Conservation (phyloP, 805 yeast species). For the Sugiyamaella americana region DNA sequence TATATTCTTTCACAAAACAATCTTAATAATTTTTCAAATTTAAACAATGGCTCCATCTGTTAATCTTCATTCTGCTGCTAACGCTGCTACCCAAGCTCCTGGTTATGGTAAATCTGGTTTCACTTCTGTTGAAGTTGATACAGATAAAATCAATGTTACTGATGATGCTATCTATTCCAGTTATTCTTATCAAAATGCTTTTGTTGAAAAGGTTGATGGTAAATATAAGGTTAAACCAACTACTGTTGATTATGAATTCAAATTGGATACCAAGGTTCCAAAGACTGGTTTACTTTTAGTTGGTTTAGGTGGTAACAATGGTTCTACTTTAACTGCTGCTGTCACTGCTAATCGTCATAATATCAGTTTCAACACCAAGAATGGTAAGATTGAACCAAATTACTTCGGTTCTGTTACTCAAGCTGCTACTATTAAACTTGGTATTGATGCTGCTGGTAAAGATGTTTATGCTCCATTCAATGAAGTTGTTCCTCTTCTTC, state of each 20-base stretch:
- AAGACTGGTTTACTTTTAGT: constrained; percentile 85
- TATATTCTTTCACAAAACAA: constrained; percentile 5
- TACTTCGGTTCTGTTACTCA: constrained; percentile 95
- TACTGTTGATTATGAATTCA: constrained; percentile 70
- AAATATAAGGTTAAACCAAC: constrained; percentile 63
- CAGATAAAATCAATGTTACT: constrained; percentile 46
- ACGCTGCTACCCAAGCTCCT: constrained; percentile 25
- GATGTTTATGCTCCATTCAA: constrained; percentile 93
- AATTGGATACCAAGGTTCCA: constrained; percentile 74
- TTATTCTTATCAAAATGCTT: constrained; percentile 70
- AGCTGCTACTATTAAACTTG: constrained; percentile 81
- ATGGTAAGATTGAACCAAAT: constrained; percentile 69
- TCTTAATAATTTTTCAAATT: constrained; percentile 4
- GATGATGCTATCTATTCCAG: constrained; percentile 48
- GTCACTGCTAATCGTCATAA: constrained; percentile 78
- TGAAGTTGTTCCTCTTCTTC: constrained; percentile 77
- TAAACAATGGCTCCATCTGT: constrained; percentile 31
- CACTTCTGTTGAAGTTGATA: constrained; percentile 48
- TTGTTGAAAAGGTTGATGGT: constrained; percentile 53
- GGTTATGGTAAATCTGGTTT: constrained; percentile 34
- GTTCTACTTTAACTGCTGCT: constrained; percentile 84
- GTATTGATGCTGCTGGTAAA: constrained; percentile 72
- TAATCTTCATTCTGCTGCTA: constrained; percentile 23
- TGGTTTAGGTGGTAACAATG: constrained; percentile 96
- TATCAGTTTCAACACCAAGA: constrained; percentile 72